Evolutionary conservation across 176 grass and related monocot species (phyloP).

Genomic region (Tillandsia leiboldiana): DNA sequence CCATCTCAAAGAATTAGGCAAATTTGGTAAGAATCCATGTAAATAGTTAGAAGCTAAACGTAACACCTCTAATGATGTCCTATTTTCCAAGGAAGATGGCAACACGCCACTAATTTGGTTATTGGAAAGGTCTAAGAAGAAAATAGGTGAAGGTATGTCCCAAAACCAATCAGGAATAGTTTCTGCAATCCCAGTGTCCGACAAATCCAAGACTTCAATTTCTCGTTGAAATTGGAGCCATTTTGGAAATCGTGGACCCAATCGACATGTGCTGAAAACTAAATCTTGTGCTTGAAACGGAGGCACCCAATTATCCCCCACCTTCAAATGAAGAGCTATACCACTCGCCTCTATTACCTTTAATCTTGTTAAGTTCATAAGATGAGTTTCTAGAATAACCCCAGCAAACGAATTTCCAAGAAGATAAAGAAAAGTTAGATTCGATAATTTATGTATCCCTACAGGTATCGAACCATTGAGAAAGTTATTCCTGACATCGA

Average conservation of each 20-base stretch:
- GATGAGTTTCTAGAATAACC: constrained; percentile 12
- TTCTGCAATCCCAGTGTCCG: constrained; percentile 23
- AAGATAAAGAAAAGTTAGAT: constrained; percentile 9
- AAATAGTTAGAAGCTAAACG: constrained; percentile 15
- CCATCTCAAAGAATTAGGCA: neutral
- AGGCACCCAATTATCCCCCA: constrained; percentile 22
- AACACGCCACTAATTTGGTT: constrained; percentile 21
- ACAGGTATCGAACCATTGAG: neutral
- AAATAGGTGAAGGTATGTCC: constrained; percentile 6
- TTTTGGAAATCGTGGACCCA: constrained; percentile 9
- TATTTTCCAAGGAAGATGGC: neutral
- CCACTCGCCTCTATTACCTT: accelerated
- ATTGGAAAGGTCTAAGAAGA: neutral
- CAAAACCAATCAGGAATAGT: constrained; percentile 28
- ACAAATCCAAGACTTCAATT: neutral
- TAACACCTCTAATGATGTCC: neutral
- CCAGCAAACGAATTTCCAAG: neutral
- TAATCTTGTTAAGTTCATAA: neutral
- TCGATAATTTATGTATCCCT: constrained; percentile 5
- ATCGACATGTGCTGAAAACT: neutral
- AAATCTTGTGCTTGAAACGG: neutral
- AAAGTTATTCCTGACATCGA: neutral
- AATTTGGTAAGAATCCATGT: neutral
- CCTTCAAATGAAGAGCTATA: neutral
- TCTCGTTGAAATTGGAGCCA: constrained; percentile 22